Conservation (phyloP, 805 yeast genomes). For the Naumovozyma castellii region DNA sequence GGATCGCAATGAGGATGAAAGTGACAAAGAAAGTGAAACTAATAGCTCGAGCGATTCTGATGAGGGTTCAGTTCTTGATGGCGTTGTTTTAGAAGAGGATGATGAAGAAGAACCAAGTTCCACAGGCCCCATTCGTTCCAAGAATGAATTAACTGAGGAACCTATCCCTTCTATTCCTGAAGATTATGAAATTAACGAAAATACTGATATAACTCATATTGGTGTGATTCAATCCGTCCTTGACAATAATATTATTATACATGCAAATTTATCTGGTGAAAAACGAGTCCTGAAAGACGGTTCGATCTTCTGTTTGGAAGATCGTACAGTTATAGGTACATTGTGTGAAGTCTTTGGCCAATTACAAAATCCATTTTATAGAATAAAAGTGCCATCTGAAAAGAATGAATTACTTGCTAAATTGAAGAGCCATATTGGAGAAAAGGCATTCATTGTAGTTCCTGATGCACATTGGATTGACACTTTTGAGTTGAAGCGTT, state of each 20-base stretch:
- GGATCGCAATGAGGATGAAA: constrained; percentile 18
- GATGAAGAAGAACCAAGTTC: constrained; percentile 40
- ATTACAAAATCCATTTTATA: constrained; percentile 68
- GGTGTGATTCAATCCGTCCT: constrained; percentile 65
- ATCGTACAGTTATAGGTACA: constrained; percentile 61
- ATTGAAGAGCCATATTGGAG: constrained; percentile 38
- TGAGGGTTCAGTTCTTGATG: constrained; percentile 12
- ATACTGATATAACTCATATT: constrained; percentile 57
- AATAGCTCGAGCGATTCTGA: constrained; percentile 7
- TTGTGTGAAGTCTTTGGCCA: constrained; percentile 87
- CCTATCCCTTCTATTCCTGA: constrained; percentile 58
- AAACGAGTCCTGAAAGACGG: constrained; percentile 73
- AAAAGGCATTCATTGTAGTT: constrained; percentile 64
- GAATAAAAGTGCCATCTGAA: constrained; percentile 46
- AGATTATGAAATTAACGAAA: constrained; percentile 48
- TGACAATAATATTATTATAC: constrained; percentile 61
- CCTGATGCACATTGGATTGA: constrained; percentile 70
- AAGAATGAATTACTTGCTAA: constrained; percentile 9
- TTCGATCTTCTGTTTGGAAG: constrained; percentile 69
- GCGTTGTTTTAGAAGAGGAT: constrained; percentile 19
- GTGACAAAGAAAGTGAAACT: constrained; percentile 14
- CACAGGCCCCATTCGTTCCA: constrained; percentile 64
- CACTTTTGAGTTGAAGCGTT: constrained; percentile 57
- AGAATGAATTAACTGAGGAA: constrained; percentile 67
- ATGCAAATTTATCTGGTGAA: constrained; percentile 73